These are phyloP conservation scores for Dryadomyces quercivorus DNA, from an alignment of 2,329 filamentous ascomycete species.

Conservation along the genomic window DNA sequence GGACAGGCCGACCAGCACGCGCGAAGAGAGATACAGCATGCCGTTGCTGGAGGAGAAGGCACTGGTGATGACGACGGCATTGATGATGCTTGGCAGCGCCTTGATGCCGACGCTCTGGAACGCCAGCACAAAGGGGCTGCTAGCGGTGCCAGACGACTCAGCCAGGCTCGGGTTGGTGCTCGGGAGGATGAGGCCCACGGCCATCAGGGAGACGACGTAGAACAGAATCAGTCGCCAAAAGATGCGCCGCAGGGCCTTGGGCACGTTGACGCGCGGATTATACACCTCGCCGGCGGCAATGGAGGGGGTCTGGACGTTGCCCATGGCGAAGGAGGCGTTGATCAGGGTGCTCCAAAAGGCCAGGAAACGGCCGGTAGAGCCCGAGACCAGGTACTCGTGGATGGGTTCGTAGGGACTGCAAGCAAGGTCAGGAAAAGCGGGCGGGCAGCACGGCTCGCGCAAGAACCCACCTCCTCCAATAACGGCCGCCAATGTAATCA, in stretches of 20 bases:
- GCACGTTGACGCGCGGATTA: slow-evolving; percentile 11
- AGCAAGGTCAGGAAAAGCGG: neutral
- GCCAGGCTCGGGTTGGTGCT: slow-evolving; percentile 20
- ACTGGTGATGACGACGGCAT: slow-evolving; percentile 62
- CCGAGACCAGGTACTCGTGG: slow-evolving; percentile 24
- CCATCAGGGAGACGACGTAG: slow-evolving; percentile 18
- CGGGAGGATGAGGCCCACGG: slow-evolving; percentile 18
- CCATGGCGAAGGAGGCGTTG: slow-evolving; percentile 43
- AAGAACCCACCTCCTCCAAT: slow-evolving; percentile 48
- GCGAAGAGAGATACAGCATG: slow-evolving; percentile 44
- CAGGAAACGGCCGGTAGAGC: slow-evolving; percentile 26
- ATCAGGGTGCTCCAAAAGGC: slow-evolving; percentile 31
- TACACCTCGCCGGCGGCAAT: slow-evolving; percentile 11
- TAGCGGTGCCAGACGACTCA: slow-evolving; percentile 17
- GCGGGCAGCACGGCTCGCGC: neutral
- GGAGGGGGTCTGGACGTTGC: slow-evolving; percentile 4
- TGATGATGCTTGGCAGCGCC: slow-evolving; percentile 59
- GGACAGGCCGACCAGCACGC: slow-evolving; percentile 46
- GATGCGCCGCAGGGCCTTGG: slow-evolving; percentile 13
- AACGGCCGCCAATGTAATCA: slow-evolving; percentile 43
- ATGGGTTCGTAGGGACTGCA: slow-evolving; percentile 23
- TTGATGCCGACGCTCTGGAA: slow-evolving; percentile 55
- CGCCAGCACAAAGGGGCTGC: slow-evolving; percentile 60
- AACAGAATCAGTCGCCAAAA: slow-evolving; percentile 21
- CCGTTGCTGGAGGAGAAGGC: slow-evolving; percentile 60